phyloP scores from a whole-genome alignment of 2,329 filamentous ascomycete species.

The Penicillium sp. region DNA sequence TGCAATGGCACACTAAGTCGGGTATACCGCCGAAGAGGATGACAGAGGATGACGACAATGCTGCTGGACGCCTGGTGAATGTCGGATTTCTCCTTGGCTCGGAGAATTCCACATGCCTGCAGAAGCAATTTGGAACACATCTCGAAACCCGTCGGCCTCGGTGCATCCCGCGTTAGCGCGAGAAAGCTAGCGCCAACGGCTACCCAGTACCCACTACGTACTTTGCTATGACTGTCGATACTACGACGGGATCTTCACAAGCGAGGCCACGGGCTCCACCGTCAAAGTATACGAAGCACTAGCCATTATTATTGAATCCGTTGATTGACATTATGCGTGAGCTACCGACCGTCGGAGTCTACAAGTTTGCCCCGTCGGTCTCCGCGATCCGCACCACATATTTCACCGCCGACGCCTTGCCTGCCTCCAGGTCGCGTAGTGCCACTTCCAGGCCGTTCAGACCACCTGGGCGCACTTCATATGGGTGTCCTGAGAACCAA shows the following conservation, averaged over 20 bases:
- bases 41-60: neutral
- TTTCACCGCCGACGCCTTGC: conserved; percentile 64
- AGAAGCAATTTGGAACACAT: neutral
- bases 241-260: neutral
- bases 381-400: conserved; percentile 62
- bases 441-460: conserved; percentile 56
- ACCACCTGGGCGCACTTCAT: conserved; percentile 55
- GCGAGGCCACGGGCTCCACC: neutral
- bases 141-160: neutral
- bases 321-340: neutral
- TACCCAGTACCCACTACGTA: neutral
- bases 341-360: neutral
- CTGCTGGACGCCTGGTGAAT: neutral
- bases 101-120: neutral
- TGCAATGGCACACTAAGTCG: neutral
- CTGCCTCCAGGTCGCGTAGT: conserved; percentile 58
- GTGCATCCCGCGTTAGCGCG: neutral
- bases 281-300: neutral
- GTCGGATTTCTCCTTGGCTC: neutral
- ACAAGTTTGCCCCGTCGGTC: conserved; percentile 35
- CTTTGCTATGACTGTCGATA: neutral
- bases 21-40: neutral
- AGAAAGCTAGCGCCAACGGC: neutral
- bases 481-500: conserved; percentile 53
- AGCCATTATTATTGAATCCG: no score